Evolutionary conservation across 495 filamentous ascomycete species (phyloP).

Genomic region (Bathelium albidoporum): DNA sequence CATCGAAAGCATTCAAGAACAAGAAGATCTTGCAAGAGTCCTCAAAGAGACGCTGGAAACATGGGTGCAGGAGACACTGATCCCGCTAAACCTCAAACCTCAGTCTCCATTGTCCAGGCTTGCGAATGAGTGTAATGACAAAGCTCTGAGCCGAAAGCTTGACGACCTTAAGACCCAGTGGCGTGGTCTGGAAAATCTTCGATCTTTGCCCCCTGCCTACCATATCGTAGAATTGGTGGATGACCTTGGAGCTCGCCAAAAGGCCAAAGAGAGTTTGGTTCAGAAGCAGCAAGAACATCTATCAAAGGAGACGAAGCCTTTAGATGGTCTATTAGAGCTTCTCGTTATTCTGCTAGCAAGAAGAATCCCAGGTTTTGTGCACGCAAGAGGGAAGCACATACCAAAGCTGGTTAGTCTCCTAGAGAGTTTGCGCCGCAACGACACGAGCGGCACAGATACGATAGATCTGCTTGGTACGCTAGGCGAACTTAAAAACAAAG

Average conservation of each 20-base stretch:
- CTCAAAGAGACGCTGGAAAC: neutral
- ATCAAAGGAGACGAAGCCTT: neutral
- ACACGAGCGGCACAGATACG: neutral
- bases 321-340: neutral
- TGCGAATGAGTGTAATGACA: conserved; percentile 1
- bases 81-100: neutral
- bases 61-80: neutral
- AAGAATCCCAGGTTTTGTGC: neutral
- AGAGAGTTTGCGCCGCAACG: neutral
- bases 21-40: neutral
- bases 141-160: neutral
- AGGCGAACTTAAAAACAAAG: neutral
- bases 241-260: neutral
- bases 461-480: neutral
- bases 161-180: neutral
- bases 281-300: neutral
- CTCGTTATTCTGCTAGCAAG: neutral
- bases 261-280: neutral
- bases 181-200: neutral
- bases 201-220: neutral
- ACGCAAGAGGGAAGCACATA: conserved; percentile 2
- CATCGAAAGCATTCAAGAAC: neutral
- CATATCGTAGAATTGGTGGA: neutral
- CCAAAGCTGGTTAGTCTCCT: neutral
- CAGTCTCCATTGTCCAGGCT: neutral